Evolutionary conservation across 495 filamentous ascomycete genomes (phyloP), one percentile per base, ranked within the genome.

Genomic region (Lasiosphaeriaceae sp.): DNA sequence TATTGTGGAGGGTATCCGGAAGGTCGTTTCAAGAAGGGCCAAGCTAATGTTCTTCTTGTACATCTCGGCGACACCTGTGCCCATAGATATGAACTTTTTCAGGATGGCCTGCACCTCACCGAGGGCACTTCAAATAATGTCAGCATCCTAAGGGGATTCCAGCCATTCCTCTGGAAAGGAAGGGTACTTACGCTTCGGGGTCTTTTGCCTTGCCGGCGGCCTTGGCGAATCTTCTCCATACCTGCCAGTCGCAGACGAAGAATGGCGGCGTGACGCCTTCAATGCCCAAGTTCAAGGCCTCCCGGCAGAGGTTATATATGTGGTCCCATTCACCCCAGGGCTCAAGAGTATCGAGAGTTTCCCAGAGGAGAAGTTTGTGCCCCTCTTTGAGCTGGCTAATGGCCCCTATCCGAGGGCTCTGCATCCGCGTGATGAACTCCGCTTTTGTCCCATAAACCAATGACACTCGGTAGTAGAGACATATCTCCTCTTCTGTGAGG

Each of bases 41-140:
- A 67, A 31, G 47, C 56, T 62, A 23, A 73, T 58, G 21, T 70
- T 71, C 50, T 73, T 71, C 48, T 61, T 67, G 59, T 70, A 68
- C 67, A 68, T 71, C 3, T 47, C 60, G n/a, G 48, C 62, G 0
- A 63, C 55, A 20, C 59, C 62, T 24, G 55, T 52, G 29, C 64
- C 66, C 12, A 64, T 55, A 2, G 65, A 56, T 19, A 71, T 60
- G 45, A 66, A 66, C 22, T 61, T 53, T 17, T 66, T 60, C 1
- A 71, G 58, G 1, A 65, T 47, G 21, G 14, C 26, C 31, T 68
- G 62, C 2, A 71, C 63, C 34, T 77, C 60, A 6, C 43, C 59
- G 7, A 74, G 55, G 2, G 69, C 66, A 24, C 74, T 76, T 41
- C 17, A 43, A 14, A n/a, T n/a, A 1, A 20, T 43, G 34, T 69